These are phyloP conservation scores for Wallacemonas sp. DNA, from an alignment of 208 protist species.

Conservation along the genomic window DNA sequence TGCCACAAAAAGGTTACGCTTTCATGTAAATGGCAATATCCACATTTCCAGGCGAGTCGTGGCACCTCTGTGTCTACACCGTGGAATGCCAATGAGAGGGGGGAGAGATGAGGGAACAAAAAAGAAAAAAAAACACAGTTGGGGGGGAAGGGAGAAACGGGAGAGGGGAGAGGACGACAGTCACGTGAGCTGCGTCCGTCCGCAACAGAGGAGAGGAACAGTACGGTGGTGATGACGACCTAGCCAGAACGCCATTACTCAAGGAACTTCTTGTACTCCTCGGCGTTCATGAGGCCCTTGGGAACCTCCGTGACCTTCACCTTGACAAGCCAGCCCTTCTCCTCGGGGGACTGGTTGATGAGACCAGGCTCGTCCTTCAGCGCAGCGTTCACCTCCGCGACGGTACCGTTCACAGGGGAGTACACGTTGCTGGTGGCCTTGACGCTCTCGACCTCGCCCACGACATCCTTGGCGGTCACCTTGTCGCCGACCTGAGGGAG, in stretches of 20 bases:
- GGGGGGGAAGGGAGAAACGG: not conserved
- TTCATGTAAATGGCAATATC: conserved; percentile 10
- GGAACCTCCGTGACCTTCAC: conserved; percentile 74
- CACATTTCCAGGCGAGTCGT: not conserved
- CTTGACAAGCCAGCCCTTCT: conserved; percentile 90
- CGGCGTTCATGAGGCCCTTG: conserved; percentile 75
- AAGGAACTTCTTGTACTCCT: conserved; percentile 88
- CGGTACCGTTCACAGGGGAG: conserved; percentile 82
- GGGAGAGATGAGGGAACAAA: not conserved
- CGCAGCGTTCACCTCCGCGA: conserved; percentile 83
- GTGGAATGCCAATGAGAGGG: conserved; percentile 4
- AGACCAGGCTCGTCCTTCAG: conserved; percentile 84
- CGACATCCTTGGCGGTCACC: conserved; percentile 60
- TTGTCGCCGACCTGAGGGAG: conserved; percentile 88
- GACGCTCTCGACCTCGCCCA: conserved; percentile 92
- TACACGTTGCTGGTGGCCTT: conserved; percentile 93
- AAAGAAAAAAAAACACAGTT: not conserved
- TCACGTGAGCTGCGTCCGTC: not conserved
- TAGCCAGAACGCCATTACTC: conserved; percentile 46
- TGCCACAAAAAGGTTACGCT: not conserved
- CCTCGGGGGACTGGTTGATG: conserved; percentile 86
- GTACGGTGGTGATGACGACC: too few species aligned
- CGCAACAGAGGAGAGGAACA: conserved; percentile 15
- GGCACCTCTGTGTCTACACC: not conserved
- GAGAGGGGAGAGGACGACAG: not conserved